phyloP scores from a whole-genome alignment of 306 rosid species.

The Ammopiptanthus mongolicus region DNA sequence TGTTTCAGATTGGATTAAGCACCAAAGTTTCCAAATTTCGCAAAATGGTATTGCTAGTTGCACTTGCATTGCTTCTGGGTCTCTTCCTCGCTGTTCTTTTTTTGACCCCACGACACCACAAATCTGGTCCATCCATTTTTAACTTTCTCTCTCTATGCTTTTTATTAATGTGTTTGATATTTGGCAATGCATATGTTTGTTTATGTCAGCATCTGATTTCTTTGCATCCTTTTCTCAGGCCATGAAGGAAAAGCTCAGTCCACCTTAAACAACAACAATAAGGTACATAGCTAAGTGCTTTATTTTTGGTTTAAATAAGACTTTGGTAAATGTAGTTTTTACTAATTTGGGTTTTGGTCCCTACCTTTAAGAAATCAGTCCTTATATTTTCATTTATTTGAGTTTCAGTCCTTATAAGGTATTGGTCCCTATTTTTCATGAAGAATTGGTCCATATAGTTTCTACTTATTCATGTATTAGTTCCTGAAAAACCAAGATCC shows the following conservation, averaged over 20 bases:
- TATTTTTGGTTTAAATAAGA: not conserved
- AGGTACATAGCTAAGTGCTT: slow-evolving; percentile 32
- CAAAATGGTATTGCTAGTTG: slow-evolving; percentile 43
- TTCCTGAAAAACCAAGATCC: too few relatives aligned
- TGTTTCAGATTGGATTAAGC: slow-evolving; percentile 28
- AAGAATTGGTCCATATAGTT: too few relatives aligned
- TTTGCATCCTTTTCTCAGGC: slow-evolving; percentile 44
- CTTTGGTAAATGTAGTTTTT: too few relatives aligned
- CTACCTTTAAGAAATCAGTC: too few relatives aligned
- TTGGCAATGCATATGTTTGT: not conserved
- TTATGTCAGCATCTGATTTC: not conserved
- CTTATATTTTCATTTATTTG: too few relatives aligned
- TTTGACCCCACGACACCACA: slow-evolving; percentile 36
- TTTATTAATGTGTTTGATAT: not conserved
- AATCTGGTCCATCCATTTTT: slow-evolving; percentile 30
- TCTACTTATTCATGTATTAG: too few relatives aligned
- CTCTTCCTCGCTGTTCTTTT: slow-evolving; percentile 38
- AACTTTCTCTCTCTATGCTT: not conserved
- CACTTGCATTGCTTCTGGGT: slow-evolving; percentile 47
- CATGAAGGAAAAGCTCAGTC: slow-evolving; percentile 24
- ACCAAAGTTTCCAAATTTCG: slow-evolving; percentile 11
- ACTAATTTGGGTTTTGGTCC: too few relatives aligned
- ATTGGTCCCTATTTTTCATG: too few relatives aligned
- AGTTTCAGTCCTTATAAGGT: too few relatives aligned
- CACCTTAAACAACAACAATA: slow-evolving; percentile 28